These are phyloP conservation scores for Aspergillus bombycis DNA, from an alignment of 2,329 filamentous ascomycete species.

Conservation along the genomic window DNA sequence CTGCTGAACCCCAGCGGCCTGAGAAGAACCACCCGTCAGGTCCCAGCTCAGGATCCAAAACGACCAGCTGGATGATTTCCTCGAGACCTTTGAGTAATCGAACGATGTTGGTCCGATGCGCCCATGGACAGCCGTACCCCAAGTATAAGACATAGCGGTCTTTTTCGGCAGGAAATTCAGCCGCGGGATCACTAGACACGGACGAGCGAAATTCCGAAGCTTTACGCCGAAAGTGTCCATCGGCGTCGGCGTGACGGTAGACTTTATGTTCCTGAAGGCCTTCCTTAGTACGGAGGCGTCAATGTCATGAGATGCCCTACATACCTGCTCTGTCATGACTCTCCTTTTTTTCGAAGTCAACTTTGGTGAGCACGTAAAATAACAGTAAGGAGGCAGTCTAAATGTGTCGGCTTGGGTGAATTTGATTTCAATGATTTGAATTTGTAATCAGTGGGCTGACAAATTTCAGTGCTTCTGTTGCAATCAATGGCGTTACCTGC, in stretches of 20 bases:
- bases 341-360: not conserved
- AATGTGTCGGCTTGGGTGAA: not conserved
- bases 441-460: conserved; percentile 1
- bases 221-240: conserved; percentile 58
- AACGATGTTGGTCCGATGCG: conserved; percentile 55
- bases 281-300: not conserved
- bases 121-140: conserved; percentile 66
- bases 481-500: not conserved
- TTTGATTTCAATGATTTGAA: not conserved
- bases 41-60: conserved; percentile 43
- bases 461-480: not conserved
- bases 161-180: conserved; percentile 61
- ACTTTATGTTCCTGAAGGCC: conserved; percentile 22
- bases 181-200: conserved; percentile 55
- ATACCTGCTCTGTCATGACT: conserved; percentile 18
- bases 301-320: not conserved
- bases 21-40: conserved; percentile 74
- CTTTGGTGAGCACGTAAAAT: not conserved
- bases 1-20: conserved; percentile 58
- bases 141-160: conserved; percentile 66
- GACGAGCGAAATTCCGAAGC: conserved; percentile 59
- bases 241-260: conserved; percentile 43
- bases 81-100: conserved; percentile 55
- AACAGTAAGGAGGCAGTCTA: not conserved
- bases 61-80: conserved; percentile 52